Conservation (phyloP, 306 rosid genomes). For the Albizia julibrissin region DNA sequence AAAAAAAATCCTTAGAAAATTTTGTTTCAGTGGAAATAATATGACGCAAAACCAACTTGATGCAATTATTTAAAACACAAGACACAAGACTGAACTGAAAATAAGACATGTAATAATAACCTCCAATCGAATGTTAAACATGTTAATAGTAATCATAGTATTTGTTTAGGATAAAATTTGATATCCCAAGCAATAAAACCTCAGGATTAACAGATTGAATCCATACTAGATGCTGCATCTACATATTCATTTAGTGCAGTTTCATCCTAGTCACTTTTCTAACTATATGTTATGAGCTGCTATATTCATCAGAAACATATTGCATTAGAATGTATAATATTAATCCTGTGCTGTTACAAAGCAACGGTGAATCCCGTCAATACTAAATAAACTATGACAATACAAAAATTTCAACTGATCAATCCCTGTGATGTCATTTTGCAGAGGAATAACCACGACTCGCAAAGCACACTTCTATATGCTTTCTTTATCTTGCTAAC, state of each 20-base stretch:
- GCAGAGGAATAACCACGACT: background rate
- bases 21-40: background rate
- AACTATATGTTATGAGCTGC: background rate
- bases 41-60: conserved; percentile 5
- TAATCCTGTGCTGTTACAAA: background rate
- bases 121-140: conserved; percentile 2
- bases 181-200: background rate
- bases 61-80: background rate
- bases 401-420: background rate
- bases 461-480: background rate
- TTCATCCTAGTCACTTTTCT: background rate
- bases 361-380: background rate
- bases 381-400: background rate
- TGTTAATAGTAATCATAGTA: background rate
- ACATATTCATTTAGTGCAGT: background rate
- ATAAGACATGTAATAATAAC: background rate
- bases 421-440: background rate
- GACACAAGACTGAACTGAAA: background rate
- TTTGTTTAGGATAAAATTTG: background rate
- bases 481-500: background rate
- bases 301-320: background rate
- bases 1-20: conserved; percentile 28
- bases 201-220: background rate
- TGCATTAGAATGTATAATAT: background rate
- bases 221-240: background rate